Base-by-base conservation (phyloP, 495 filamentous ascomycete genomes). In the Xeromyces bisporus region DNA sequence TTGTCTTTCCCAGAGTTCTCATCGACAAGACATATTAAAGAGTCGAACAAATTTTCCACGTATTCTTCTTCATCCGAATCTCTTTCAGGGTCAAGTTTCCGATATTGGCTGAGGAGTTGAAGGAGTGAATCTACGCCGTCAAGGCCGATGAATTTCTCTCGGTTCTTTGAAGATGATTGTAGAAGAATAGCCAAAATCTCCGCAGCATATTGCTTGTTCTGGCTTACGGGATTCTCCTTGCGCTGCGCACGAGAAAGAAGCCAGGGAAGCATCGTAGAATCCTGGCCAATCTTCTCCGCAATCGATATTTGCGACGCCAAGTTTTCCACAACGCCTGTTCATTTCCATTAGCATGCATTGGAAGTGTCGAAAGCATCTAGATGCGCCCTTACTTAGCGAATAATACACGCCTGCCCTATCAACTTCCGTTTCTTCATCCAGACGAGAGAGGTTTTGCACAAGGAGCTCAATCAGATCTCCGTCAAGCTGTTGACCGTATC, bases 141-240 rank as follows among this genome's bases (percentile, higher is more conserved):
- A 2, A 80, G 47, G 7, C 55, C 50, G 29, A 67, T 62, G n/a
- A 93, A 54, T 27, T 64, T 64, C 23, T 58, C 56, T 18, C 80
- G 62, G 46, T 80, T 87, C 10, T 62, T 47, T 0, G 60, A 28
- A 9, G 76, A 77, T 5, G 77, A 76, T 45, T 85, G 80, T 9
- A 80, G 51, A 0, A 99, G 55, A 32, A 99, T 92, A 2, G 87
- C 80, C 10, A 99, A 59, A 9, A 96, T 66, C 53, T 99, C 89
- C 6, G 89, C 83, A 0, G 84, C 69, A 43, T 96, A 99, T 48
- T 93, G 89, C 48, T 86, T 93, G 51, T 99, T 99, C 53, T 99
- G 89, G 15, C 63, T 60, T 6, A 76, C 64, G 0, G 62, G 59
- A 4, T 53, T 55, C 47, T 85, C 77, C 29, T 62, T 65, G 25